Evolutionary conservation across 352 stramenopile genomes (phyloP).

Genomic region (Phytophthora sansomeana): DNA sequence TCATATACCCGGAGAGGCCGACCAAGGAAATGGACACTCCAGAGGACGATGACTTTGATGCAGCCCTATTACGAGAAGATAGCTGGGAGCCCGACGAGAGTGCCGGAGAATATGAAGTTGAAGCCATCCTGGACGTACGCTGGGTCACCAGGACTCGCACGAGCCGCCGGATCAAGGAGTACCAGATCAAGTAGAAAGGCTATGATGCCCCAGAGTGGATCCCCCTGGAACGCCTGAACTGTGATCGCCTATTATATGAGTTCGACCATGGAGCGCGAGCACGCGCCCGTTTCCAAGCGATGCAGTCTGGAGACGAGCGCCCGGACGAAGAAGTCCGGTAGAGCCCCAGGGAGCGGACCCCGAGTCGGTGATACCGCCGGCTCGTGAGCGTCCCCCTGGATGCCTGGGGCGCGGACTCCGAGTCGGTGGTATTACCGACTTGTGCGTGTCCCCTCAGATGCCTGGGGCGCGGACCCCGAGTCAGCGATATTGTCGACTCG

Average conservation of each 20-base stretch:
- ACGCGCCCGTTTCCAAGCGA: background rate
- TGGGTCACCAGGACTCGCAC: constrained; percentile 1
- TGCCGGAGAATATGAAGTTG: constrained; percentile 11
- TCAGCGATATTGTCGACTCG: too few relatives aligned
- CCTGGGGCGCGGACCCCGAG: too few relatives aligned
- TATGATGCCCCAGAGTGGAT: too few relatives aligned
- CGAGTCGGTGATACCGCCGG: too few relatives aligned
- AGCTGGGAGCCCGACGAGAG: background rate
- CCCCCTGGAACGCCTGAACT: constrained; percentile 1
- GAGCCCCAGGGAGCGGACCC: too few relatives aligned
- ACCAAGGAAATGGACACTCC: background rate
- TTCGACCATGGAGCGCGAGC: constrained; percentile 1
- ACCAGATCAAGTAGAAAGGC: too few relatives aligned
- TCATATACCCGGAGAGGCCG: background rate
- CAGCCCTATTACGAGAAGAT: constrained; percentile 3
- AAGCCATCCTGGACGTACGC: constrained; percentile 3
- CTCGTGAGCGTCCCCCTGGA: too few relatives aligned
- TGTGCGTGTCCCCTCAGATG: too few relatives aligned
- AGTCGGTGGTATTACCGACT: too few relatives aligned
- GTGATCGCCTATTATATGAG: background rate
- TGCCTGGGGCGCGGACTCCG: too few relatives aligned
- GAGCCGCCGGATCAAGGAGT: too few relatives aligned
- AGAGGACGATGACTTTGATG: background rate
- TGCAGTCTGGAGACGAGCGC: constrained; percentile 7
- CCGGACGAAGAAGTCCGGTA: constrained; percentile 2